phyloP scores from a whole-genome alignment of 1,284 basidiomycete species.

The Apiotrichum gamsii region DNA sequence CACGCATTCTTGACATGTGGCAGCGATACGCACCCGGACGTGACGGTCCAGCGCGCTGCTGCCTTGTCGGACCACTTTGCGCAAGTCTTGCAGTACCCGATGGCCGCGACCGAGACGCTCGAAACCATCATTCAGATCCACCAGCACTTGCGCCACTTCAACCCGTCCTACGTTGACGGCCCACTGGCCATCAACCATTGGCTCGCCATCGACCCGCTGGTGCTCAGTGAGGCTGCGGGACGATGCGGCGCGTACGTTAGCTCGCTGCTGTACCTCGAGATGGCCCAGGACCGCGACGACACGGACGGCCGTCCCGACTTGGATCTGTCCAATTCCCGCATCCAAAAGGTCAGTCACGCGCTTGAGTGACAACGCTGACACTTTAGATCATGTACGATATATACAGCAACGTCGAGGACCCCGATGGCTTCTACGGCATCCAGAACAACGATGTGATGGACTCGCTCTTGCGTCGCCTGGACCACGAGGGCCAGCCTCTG shows the following conservation, averaged over 20 bases:
- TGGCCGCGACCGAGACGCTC: conserved; percentile 19
- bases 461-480: conserved; percentile 74
- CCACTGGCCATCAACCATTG: conserved; percentile 69
- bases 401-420: conserved; percentile 91
- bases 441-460: conserved; percentile 65
- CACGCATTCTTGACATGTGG: conserved; percentile 57
- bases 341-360: conserved; percentile 29
- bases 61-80: conserved; percentile 61
- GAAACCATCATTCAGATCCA: conserved; percentile 65
- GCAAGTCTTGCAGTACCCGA: conserved; percentile 27
- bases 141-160: conserved; percentile 71
- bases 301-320: conserved; percentile 6
- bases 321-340: conserved; percentile 12
- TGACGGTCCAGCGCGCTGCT: no score
- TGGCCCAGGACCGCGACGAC: conserved; percentile 55
- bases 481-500: conserved; percentile 88
- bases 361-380: conserved; percentile 11
- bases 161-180: conserved; percentile 50
- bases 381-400: conserved; percentile 71
- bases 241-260: conserved; percentile 78
- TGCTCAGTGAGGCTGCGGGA: conserved; percentile 70
- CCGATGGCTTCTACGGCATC: conserved; percentile 95
- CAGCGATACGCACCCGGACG: neutral
- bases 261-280: conserved; percentile 80
- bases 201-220: conserved; percentile 68